Percentiles rank a stretch among this genome's conserved stretches.
Conservation (phyloP, 768 basidiomycete species). For the Chalciporus pseudorubinellus region DNA sequence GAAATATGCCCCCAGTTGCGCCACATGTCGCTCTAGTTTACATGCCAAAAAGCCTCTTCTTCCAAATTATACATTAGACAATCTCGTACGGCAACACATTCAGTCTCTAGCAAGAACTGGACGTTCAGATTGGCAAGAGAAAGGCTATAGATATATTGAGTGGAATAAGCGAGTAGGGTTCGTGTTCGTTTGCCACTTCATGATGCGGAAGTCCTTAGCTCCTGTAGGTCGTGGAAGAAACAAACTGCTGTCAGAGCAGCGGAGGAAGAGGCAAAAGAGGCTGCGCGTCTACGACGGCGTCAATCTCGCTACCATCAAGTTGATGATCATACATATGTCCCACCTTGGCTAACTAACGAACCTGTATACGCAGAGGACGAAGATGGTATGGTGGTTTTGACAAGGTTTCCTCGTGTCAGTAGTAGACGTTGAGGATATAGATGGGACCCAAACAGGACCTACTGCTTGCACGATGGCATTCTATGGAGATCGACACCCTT, state of each 20-base stretch:
- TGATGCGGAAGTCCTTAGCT: background rate
- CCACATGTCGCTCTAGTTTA: slow-evolving; percentile 56
- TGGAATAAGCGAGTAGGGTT: slow-evolving; percentile 58
- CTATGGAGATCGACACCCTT: background rate
- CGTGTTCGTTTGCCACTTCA: slow-evolving; percentile 20
- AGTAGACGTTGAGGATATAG: slow-evolving; percentile 10
- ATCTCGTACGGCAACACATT: slow-evolving; percentile 59
- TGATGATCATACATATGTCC: slow-evolving; percentile 7
- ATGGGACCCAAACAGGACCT: background rate
- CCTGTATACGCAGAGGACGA: slow-evolving; percentile 2
- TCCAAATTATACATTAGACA: slow-evolving; percentile 64
- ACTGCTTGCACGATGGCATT: background rate
- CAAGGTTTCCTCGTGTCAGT: slow-evolving; percentile 5
- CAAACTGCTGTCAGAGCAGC: slow-evolving; percentile 10
- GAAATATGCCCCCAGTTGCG: slow-evolving; percentile 49
- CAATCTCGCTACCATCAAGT: slow-evolving; percentile 10
- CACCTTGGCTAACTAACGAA: slow-evolving; percentile 6
- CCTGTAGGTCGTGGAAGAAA: slow-evolving; percentile 31
- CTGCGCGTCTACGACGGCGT: slow-evolving; percentile 9
- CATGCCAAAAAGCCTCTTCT: slow-evolving; percentile 45
- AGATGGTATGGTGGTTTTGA: background rate
- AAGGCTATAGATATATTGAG: slow-evolving; percentile 46
- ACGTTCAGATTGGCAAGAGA: slow-evolving; percentile 49
- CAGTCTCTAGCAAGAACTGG: slow-evolving; percentile 44
- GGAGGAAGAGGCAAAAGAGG: slow-evolving; percentile 19